Percentiles rank a stretch among this genome's conserved stretches.
Conservation (phyloP, 1,139 yeast genomes). For the Nakaseomyces nivariensis region DNA sequence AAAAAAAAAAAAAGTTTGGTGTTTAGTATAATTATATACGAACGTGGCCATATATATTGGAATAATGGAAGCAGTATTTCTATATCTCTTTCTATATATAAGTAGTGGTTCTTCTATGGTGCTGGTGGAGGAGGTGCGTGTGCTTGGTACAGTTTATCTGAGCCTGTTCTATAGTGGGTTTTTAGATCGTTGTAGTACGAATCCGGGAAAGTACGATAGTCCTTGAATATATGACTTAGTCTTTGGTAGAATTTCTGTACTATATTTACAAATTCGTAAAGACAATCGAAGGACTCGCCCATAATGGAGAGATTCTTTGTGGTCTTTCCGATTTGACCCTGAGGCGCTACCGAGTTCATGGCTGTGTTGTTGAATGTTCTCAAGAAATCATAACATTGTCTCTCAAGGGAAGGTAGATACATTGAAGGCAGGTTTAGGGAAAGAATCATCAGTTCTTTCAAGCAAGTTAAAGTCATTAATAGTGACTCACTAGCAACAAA, state of each 20-base stretch:
- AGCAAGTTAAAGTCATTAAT: slow-evolving; percentile 22
- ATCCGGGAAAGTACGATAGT: slow-evolving; percentile 16
- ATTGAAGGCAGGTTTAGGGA: slow-evolving; percentile 25
- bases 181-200: slow-evolving; percentile 17
- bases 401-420: slow-evolving; percentile 26
- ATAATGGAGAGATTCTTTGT: slow-evolving; percentile 33
- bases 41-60: too few relatives aligned
- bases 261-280: slow-evolving; percentile 28
- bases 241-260: slow-evolving; percentile 25
- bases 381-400: slow-evolving; percentile 24
- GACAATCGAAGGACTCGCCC: slow-evolving; percentile 34
- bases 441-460: slow-evolving; percentile 28
- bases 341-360: slow-evolving; percentile 23
- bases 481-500: slow-evolving; percentile 34
- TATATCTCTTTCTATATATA: too few relatives aligned
- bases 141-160: slow-evolving; percentile 24
- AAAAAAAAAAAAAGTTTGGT: too few relatives aligned
- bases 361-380: slow-evolving; percentile 28
- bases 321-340: slow-evolving; percentile 18
- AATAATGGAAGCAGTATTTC: too few relatives aligned
- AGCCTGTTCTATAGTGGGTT: slow-evolving; percentile 19
- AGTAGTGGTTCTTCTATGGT: background rate
- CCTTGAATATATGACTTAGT: slow-evolving; percentile 16
- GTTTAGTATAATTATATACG: too few relatives aligned
- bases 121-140: slow-evolving; percentile 29